Base-by-base conservation (phyloP, 1,139 yeast genomes). In the Blastobotrys niveus region DNA sequence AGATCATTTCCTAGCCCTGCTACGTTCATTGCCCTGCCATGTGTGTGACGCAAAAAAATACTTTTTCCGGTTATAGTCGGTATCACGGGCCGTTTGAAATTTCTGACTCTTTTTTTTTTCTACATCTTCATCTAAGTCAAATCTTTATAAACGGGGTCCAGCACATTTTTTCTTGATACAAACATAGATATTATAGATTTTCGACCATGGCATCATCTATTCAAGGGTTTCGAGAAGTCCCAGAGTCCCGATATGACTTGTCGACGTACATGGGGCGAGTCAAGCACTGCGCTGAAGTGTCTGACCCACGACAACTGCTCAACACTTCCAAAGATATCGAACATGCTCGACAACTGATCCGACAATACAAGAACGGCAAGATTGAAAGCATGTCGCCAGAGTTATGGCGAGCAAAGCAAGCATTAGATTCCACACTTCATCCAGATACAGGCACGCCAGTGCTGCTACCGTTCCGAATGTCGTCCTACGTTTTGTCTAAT, bases 371-470 rank as follows among this genome's bases (percentile, higher is more conserved):
- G 46, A 79, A 80, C 56, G 95, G 95, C 15, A 6, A 19, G 10
- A 73, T 74, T 21, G 66, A 72, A 1, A 63, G 70, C 33, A 80
- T 88, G 78, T 79, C 83, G 2, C 89, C 94, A 2, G 86, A 80
- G 46, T 72, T 91, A 45, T 91, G 98, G 98, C 71, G 77, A 45
- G 94, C 96, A 10, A 91, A 91, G 67, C 79, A 78, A 63, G 72
- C 84, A 20, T 72, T 89, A 57, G 96, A 88, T 63, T 85, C 95
- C 1, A 79, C 95, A 0, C 76, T 87, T 38, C 96, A 89, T 62
- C 96, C 96, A 34, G 98, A 91, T 62, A 91, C 94, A 2, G 96
- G 97, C 1, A 91, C 86, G 58, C 83, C 94, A 2, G 96, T 91
- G 8, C 61, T 86, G 33, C 71, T 91, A 47, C 98, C 98, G 2